Conservation (phyloP, 805 yeast species). For the Candida jianshihensis region DNA sequence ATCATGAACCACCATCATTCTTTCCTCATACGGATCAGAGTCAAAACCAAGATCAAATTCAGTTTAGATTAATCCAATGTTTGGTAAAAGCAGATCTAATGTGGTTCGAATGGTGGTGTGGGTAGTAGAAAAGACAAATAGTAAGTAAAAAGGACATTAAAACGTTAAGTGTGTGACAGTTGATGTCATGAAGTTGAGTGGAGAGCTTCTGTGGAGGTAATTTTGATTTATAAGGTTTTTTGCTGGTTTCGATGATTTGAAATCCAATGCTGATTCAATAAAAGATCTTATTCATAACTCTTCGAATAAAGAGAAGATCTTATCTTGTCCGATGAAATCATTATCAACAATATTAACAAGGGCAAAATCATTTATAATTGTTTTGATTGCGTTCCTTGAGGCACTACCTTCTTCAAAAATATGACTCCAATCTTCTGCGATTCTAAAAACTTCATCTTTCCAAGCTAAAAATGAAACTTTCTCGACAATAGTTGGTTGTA, state of each 20-base stretch:
- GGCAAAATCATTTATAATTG: slow-evolving; percentile 52
- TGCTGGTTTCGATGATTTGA: too few relatives aligned
- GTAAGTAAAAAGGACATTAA: slow-evolving; percentile 2
- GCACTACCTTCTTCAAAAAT: slow-evolving; percentile 35
- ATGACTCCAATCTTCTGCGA: slow-evolving; percentile 73
- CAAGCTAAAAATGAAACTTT: slow-evolving; percentile 88
- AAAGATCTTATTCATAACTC: slow-evolving; percentile 8
- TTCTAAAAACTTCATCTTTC: slow-evolving; percentile 91
- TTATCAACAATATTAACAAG: slow-evolving; percentile 89
- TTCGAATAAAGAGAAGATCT: slow-evolving; percentile 49
- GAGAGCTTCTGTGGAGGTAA: too few relatives aligned
- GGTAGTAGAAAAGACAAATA: slow-evolving; percentile 2
- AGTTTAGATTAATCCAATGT: too few relatives aligned
- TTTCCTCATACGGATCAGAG: too few relatives aligned
- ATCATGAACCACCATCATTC: too few relatives aligned
- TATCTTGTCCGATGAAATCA: slow-evolving; percentile 55
- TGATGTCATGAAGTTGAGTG: too few relatives aligned
- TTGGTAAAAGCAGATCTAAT: too few relatives aligned
- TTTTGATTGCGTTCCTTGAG: slow-evolving; percentile 29
- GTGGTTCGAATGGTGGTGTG: not conserved
- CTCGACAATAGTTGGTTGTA: slow-evolving; percentile 95
- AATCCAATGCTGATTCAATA: too few relatives aligned
- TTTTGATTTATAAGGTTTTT: too few relatives aligned
- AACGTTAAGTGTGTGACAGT: slow-evolving; percentile 7
- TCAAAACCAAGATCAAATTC: too few relatives aligned